A percentile compares a stretch with the other conserved stretches of the same genome.
Conservation (phyloP, 2,329 filamentous ascomycete species). For the Paecilomyces fulvus region DNA sequence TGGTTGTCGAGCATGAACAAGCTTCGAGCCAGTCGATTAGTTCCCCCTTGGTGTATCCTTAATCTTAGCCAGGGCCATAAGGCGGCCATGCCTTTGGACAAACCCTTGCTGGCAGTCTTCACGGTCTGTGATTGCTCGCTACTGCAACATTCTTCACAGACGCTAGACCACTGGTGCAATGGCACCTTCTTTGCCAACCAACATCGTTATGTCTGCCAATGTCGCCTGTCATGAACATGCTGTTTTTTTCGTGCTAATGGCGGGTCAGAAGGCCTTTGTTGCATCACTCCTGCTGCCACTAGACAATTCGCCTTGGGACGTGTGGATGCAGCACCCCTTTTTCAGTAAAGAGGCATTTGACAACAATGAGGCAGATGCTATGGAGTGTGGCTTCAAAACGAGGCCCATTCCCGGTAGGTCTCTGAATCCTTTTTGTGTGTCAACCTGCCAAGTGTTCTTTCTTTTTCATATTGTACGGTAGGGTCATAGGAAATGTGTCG, state of each 20-base stretch:
- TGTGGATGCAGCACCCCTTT: not conserved
- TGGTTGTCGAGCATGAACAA: not conserved
- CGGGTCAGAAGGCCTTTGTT: not conserved
- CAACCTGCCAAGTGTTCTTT: not conserved
- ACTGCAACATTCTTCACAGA: not conserved
- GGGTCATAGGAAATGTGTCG: not conserved
- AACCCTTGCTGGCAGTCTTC: not conserved
- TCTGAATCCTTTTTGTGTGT: not conserved
- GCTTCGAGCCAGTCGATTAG: not conserved
- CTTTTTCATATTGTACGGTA: not conserved
- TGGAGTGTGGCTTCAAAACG: not conserved
- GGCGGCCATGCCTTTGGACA: not conserved
- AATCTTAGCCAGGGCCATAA: not conserved
- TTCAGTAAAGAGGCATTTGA: not conserved
- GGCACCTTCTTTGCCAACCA: not conserved
- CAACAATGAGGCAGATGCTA: not conserved
- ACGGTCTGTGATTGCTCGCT: not conserved
- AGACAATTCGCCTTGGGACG: not conserved
- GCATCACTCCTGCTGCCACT: not conserved
- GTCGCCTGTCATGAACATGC: not conserved
- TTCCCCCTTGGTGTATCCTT: not conserved
- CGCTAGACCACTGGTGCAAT: not conserved
- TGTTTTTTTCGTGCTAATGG: not conserved
- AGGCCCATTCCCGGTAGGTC: not conserved
- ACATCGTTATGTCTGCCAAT: not conserved